Evolutionary conservation across 1,284 basidiomycete genomes (phyloP), one percentile per base, ranked within the genome.

Genomic region (Xerocomus nothofagi): DNA sequence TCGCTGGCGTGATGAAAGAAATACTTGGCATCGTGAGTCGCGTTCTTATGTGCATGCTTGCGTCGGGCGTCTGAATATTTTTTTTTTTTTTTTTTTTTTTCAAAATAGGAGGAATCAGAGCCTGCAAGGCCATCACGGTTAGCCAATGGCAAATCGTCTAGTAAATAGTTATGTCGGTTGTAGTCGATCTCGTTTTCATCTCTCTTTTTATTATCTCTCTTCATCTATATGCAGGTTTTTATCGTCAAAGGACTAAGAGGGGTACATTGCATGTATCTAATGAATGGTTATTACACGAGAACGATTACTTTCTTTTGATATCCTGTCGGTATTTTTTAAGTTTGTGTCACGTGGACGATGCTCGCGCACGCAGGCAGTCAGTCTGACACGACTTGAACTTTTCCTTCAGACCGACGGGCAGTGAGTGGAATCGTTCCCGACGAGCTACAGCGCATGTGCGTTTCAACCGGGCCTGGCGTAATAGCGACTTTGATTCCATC

Each of bases 1-100:
- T 65, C 2, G 63, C 65, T 18, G 50, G 55, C 0, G 59, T 64
- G 34, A 44, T 67, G 38, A 68, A 66, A 43, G 64, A 59, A n/a
- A 31, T 56, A 45, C 47, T 63, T 26, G 54, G 56, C 6, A 49
- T 53, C 17, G 59, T 62, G 34, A 49, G 61, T 49, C 15, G 11
- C 17, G 4, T 27, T 38, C 10, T 36, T 24, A n/a, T n/a, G n/a
- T 37, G 9, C 4, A 3, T 17, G 37, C 39, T 26, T 14, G 29
- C 6, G 18, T 38, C 21, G 4, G 18, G 38, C 7, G 17, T 32
- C 44, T 60, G 20, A 57, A 17, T 2, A 12, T 15, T 18, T 14
- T 30, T 21, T 3, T 10, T 7, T n/a, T 17, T 2, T 15, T 15
- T 18, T 14, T 30, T 21, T 3, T 10, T 7, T n/a, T 11, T 26